Base-by-base conservation (phyloP, 495 filamentous ascomycete genomes). In the Bacidia gigantensis region DNA sequence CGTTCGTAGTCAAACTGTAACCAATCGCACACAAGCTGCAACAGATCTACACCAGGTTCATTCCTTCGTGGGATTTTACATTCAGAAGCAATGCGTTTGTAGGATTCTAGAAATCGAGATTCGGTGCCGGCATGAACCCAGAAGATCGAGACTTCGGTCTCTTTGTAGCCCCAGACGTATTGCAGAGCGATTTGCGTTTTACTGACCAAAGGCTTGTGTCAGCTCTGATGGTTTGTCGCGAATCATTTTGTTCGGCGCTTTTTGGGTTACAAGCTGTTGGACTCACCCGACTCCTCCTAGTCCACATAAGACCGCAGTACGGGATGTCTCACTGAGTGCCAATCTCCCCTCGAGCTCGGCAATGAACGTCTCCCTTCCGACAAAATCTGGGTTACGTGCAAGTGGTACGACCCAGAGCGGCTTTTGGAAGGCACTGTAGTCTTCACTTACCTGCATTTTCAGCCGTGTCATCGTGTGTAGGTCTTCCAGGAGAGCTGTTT, bases 131-230 rank as follows among this genome's bases (percentile, higher is more conserved):
- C 67, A 55, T 71, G 65, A 9, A 76, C 57, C 73, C 75, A 78
- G 57, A 78, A 72, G 9, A 77, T 66, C 65, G 64, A 73, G 20
- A 65, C 74, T 22, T 64, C 42, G 2, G 67, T 70, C 41, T 68
- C 56, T 56, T 59, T 63, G 11, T 58, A 49, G 51, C 55, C 60
- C 52, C 73, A 71, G 18, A 54, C 35, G 48, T 69, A 63, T 54
- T 73, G 63, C 43, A 72, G 67, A 9, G 68, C 68, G 47, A 70
- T 56, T n/a, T 50, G 47, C 2, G 68, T 62, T 52, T 70, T 71
- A 7, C 68, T 69, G 52, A 25, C n/a, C 11, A 29, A 54, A 48
- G 10, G 11, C 10, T 12, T n/a, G n/a, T 45, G 47, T 43, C 40
- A 55, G 51, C 35, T 26, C 50, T n/a, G n/a, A 20, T 11, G 17